Conservation (phyloP, 495 filamentous ascomycete species). For the Hypoxylon fragiforme region DNA sequence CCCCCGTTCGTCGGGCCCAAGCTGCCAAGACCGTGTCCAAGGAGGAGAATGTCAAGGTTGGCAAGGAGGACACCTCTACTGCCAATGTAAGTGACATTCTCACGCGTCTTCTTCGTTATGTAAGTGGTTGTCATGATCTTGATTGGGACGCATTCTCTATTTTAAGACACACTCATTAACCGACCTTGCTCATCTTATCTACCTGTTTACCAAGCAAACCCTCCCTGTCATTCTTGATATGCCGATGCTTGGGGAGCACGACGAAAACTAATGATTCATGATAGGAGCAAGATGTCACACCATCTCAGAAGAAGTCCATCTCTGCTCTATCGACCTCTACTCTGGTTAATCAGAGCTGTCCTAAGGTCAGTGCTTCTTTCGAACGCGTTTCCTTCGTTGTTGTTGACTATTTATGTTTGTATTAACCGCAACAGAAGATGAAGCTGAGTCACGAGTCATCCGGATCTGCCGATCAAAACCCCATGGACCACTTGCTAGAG, state of each 20-base stretch:
- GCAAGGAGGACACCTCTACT: conserved; percentile 37
- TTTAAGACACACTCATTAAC: background rate
- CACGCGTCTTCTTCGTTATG: conserved; percentile 31
- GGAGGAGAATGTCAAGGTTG: conserved; percentile 49
- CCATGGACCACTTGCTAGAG: conserved; percentile 65
- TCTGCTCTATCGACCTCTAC: conserved; percentile 51
- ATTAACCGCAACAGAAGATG: conserved; percentile 49
- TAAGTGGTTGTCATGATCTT: conserved; percentile 21
- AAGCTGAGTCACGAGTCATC: conserved; percentile 51
- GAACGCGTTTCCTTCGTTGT: background rate
- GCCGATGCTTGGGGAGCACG: background rate
- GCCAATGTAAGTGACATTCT: conserved; percentile 40
- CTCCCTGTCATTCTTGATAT: background rate
- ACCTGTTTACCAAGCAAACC: background rate
- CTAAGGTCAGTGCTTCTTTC: conserved; percentile 42
- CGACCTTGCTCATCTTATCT: conserved; percentile 5
- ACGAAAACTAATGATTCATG: conserved; percentile 10
- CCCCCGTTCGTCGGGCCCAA: conserved; percentile 45
- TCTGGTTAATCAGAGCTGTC: conserved; percentile 51
- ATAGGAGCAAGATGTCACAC: conserved; percentile 25
- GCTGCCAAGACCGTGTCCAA: conserved; percentile 41
- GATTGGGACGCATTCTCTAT: background rate
- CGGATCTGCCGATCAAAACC: conserved; percentile 41
- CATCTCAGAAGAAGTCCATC: conserved; percentile 47
- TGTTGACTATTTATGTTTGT: conserved; percentile 19